A percentile compares a stretch with the other conserved stretches of the same genome.
Evolutionary conservation across 1,139 yeast species (phyloP).

Genomic region (Saccharomycopsis hybrid): DNA sequence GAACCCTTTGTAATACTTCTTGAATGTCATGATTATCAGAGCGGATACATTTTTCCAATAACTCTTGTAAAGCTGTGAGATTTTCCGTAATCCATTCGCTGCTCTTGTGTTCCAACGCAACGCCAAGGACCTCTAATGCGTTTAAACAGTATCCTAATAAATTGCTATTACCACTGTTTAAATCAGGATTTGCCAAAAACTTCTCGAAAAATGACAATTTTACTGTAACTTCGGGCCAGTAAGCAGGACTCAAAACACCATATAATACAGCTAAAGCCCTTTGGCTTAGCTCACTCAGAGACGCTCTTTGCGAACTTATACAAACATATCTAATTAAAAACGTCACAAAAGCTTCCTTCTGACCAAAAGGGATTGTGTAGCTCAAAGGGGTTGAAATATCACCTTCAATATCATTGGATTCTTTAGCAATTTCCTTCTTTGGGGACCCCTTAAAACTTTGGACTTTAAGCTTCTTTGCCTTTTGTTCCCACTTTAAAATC

Average conservation of each 20-base stretch:
- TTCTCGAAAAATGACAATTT: constrained; percentile 71
- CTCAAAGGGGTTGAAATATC: constrained; percentile 2
- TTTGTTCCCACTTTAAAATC: constrained; percentile 78
- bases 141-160: constrained; percentile 74
- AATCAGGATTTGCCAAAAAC: constrained; percentile 18
- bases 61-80: constrained; percentile 56
- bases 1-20: constrained; percentile 70
- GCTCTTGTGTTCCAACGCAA: constrained; percentile 72
- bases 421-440: constrained; percentile 1
- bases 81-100: constrained; percentile 73
- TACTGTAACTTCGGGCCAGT: constrained; percentile 86
- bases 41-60: constrained; percentile 76
- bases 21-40: constrained; percentile 83
- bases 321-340: constrained; percentile 85
- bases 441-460: neutral
- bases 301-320: constrained; percentile 76
- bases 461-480: constrained; percentile 27
- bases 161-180: constrained; percentile 26
- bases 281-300: constrained; percentile 77
- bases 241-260: constrained; percentile 61
- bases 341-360: constrained; percentile 85
- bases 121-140: constrained; percentile 86
- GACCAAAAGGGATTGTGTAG: constrained; percentile 59
- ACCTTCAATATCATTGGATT: too few species aligned
- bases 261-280: constrained; percentile 73